phyloP scores from a whole-genome alignment of 768 basidiomycete species.

The Cantharellus cinnabarinus region DNA sequence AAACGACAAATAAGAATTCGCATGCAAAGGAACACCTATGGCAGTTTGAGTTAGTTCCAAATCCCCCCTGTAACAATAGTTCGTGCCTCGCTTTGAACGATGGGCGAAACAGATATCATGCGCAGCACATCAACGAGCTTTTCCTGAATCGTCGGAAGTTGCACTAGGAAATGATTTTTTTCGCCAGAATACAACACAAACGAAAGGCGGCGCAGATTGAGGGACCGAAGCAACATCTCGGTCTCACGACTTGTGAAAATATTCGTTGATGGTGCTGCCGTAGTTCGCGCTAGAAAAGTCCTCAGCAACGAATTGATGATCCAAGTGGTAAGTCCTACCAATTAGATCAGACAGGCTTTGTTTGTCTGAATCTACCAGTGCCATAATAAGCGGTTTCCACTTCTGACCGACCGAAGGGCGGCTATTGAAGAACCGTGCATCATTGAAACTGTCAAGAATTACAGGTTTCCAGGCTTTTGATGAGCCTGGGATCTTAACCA shows the following conservation, averaged over 20 bases:
- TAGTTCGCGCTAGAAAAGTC: constrained; percentile 21
- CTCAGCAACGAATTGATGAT: background rate
- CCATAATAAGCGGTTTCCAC: constrained; percentile 65
- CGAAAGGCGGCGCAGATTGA: constrained; percentile 73
- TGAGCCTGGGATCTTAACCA: constrained; percentile 56
- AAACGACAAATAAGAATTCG: constrained; percentile 79
- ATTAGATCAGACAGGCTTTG: constrained; percentile 68
- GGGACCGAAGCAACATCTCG: constrained; percentile 70
- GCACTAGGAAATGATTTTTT: constrained; percentile 76
- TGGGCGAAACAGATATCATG: constrained; percentile 47
- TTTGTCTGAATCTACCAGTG: constrained; percentile 72
- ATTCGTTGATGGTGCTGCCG: constrained; percentile 75
- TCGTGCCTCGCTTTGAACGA: constrained; percentile 73
- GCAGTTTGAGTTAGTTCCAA: background rate
- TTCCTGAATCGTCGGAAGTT: constrained; percentile 88
- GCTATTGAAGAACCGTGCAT: constrained; percentile 72
- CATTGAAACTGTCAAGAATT: constrained; percentile 64
- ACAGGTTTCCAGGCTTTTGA: constrained; percentile 70
- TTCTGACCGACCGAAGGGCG: constrained; percentile 30
- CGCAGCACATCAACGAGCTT: constrained; percentile 85
- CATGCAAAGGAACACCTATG: constrained; percentile 59
- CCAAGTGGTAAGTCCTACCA: constrained; percentile 25
- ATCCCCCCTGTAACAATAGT: constrained; percentile 1
- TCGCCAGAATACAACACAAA: constrained; percentile 74
- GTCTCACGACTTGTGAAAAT: constrained; percentile 93